These are phyloP conservation scores for Scytalidium sp. DNA, from an alignment of 2,329 filamentous ascomycete species.

Conservation along the genomic window DNA sequence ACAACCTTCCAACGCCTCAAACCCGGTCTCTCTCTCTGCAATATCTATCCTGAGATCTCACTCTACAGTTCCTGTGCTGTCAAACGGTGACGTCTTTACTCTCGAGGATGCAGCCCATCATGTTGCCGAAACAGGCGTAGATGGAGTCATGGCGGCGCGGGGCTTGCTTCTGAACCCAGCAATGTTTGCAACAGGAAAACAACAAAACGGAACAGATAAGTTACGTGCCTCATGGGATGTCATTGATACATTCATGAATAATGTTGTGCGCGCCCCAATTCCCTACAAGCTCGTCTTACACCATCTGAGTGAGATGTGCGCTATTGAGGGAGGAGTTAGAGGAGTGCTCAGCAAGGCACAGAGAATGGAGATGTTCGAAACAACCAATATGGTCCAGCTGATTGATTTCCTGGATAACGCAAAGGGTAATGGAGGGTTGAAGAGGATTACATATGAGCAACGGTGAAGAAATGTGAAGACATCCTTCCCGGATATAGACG, in stretches of 20 bases:
- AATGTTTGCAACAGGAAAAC: constrained; percentile 46
- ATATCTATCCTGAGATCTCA: constrained; percentile 45
- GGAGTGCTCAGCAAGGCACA: constrained; percentile 53
- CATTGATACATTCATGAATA: constrained; percentile 60
- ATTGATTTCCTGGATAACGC: constrained; percentile 58
- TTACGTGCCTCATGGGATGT: constrained; percentile 59
- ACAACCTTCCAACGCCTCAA: constrained; percentile 38
- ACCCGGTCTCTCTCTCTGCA: constrained; percentile 54
- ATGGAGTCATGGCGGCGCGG: constrained; percentile 68
- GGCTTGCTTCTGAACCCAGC: constrained; percentile 67
- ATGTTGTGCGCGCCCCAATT: constrained; percentile 53
- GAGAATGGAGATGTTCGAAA: constrained; percentile 45
- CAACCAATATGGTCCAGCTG: constrained; percentile 53
- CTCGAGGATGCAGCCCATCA: constrained; percentile 32
- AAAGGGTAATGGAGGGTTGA: constrained; percentile 25
- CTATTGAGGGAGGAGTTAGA: constrained; percentile 53
- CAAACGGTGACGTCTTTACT: constrained; percentile 69
- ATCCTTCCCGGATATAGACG: no score
- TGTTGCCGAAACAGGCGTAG: constrained; percentile 38
- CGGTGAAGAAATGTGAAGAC: no score
- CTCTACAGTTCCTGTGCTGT: constrained; percentile 56
- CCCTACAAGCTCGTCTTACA: constrained; percentile 63
- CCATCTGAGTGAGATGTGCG: constrained; percentile 66
- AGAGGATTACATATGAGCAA: neutral
- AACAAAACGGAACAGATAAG: constrained; percentile 25